These are phyloP conservation scores for Ceratocystis smalleyi DNA, from an alignment of 2,329 filamentous ascomycete species.

Conservation along the genomic window DNA sequence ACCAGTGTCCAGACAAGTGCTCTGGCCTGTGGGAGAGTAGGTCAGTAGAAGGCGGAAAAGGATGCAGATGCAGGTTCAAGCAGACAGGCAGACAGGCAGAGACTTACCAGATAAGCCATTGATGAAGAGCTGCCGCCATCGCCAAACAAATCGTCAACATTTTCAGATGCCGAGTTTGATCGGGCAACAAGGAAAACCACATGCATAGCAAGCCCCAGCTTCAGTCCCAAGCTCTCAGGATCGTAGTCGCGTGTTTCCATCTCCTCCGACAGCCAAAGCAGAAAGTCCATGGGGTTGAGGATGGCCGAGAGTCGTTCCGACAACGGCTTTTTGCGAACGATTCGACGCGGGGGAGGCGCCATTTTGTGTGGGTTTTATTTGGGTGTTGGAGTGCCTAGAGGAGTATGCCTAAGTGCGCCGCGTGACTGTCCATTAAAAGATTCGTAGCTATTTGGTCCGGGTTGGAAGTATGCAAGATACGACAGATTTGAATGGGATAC, in stretches of 20 bases:
- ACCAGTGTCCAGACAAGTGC: constrained; percentile 57
- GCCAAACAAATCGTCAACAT: constrained; percentile 70
- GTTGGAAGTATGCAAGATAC: too few species aligned
- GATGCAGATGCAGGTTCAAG: constrained; percentile 9
- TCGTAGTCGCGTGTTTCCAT: constrained; percentile 86
- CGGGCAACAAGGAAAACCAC: constrained; percentile 66
- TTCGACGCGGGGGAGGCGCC: constrained; percentile 38
- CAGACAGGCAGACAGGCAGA: constrained; percentile 27
- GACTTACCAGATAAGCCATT: constrained; percentile 41
- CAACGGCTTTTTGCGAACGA: constrained; percentile 69
- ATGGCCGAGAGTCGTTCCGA: constrained; percentile 63
- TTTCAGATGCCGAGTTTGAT: constrained; percentile 49
- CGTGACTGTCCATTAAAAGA: too few species aligned
- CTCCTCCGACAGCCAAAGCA: constrained; percentile 84
- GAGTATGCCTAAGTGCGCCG: too few species aligned
- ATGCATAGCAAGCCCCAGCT: constrained; percentile 63
- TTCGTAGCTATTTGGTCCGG: too few species aligned
- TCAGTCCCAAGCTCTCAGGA: constrained; percentile 59
- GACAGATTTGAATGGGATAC: too few species aligned
- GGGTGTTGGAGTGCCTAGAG: not conserved
- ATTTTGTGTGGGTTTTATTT: not conserved
- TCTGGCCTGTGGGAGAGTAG: not conserved
- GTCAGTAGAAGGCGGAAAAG: constrained; percentile 7
- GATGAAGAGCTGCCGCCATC: constrained; percentile 51
- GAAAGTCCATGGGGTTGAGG: constrained; percentile 75